Base-by-base conservation (phyloP, 768 basidiomycete species). In the Lentinula sp. region DNA sequence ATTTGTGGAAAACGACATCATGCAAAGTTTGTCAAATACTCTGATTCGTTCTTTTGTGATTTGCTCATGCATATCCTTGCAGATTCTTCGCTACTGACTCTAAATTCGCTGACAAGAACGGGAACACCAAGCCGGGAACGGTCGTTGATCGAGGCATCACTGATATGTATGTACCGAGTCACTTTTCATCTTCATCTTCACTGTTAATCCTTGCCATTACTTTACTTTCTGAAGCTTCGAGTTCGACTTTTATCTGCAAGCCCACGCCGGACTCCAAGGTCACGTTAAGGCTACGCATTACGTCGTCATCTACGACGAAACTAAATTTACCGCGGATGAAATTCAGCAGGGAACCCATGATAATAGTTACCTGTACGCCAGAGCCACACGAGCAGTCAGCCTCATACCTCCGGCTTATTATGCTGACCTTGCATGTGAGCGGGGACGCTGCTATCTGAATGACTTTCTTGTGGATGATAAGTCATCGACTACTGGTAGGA, bases 321-420 rank as follows among this genome's bases (percentile, higher is more conserved):
- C 83, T 67, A 68, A 61, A 3, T 75, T 92, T n/a, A 73, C 73
- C 1, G 86, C 90, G 0, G 86, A 95, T 69, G 82, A 83, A 15
- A 74, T 93, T 10, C 92, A 94, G 68, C 78, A 85, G 62, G 87
- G 90, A 1, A 84, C 88, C 0, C 82, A 93, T 67, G 76, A 84
- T 58, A 72, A 78, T 13, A 85, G 84, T 65, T 93, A 92, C 67
- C 75, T 90, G 13, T 95, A 90, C 65, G 91, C 88, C 0, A 82
- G 92, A 4, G 91, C 91, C 0, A 95, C 91, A 3, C 88, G 89
- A 66, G 87, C 91, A 0, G 93, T 95, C 34, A 91, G 88, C 68
- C 75, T 93, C 23, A 79, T 92, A 10, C 90, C 91, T 0, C 81
- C 90, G 0, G 90, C 90, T 0, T 91, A 91, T 68, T 91, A 91